Conservation (phyloP, 208 protist genomes). For the Leptomonas pyrrhocoris region DNA sequence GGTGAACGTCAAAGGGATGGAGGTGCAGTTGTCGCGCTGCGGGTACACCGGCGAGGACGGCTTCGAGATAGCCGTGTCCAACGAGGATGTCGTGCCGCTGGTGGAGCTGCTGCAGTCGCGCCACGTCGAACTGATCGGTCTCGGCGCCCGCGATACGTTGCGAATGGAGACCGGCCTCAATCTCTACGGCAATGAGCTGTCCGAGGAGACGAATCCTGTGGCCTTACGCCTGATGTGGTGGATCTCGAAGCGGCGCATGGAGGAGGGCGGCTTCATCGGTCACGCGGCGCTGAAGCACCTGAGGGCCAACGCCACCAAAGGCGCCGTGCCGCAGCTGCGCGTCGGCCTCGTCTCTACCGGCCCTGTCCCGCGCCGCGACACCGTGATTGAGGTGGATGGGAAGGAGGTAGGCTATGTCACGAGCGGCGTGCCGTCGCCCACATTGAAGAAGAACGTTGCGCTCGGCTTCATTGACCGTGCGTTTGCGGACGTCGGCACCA, state of each 20-base stretch:
- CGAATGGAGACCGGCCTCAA: constrained; percentile 97
- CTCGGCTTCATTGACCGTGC: constrained; percentile 92
- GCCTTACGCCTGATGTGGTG: constrained; percentile 95
- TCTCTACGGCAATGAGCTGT: constrained; percentile 98
- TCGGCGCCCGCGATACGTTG: constrained; percentile 96
- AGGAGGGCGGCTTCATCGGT: constrained; percentile 94
- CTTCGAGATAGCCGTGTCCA: constrained; percentile 95
- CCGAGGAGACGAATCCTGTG: constrained; percentile 92
- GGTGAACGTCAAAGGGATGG: constrained; percentile 54
- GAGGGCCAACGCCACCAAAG: constrained; percentile 37
- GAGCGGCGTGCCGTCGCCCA: constrained; percentile 89
- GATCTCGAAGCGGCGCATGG: constrained; percentile 93
- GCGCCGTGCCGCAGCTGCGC: constrained; percentile 70
- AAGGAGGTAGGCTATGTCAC: constrained; percentile 91
- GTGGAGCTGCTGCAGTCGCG: constrained; percentile 62
- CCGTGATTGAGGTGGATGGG: constrained; percentile 68
- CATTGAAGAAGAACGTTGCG: constrained; percentile 88
- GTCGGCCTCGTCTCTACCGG: constrained; percentile 92
- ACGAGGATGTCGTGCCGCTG: constrained; percentile 52
- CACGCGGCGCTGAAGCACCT: constrained; percentile 78
- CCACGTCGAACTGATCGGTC: constrained; percentile 77
- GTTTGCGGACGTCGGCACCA: constrained; percentile 69
- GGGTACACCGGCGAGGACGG: constrained; percentile 99
- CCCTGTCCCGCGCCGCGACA: constrained; percentile 87
- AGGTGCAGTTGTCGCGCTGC: constrained; percentile 82